Evolutionary conservation across 2,329 filamentous ascomycete species (phyloP).

Genomic region (Ophiostoma tasmaniense): DNA sequence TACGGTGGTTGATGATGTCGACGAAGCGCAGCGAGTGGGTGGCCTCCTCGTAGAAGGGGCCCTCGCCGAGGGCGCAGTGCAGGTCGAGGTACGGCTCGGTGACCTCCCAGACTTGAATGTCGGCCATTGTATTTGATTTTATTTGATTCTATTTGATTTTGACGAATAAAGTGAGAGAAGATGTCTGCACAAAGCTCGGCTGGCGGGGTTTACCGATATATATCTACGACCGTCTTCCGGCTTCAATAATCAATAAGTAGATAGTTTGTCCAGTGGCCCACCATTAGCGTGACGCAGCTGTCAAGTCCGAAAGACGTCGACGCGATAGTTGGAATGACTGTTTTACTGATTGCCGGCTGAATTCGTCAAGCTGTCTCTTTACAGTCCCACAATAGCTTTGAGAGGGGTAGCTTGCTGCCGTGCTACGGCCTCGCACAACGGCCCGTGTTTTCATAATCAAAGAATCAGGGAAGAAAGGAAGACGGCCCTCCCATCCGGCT

Average conservation of each 20-base stretch:
- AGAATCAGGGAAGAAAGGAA: background rate
- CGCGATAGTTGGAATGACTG: background rate
- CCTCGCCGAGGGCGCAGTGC: constrained; percentile 62
- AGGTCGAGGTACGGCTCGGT: constrained; percentile 50
- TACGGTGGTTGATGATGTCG: constrained; percentile 69
- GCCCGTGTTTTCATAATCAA: background rate
- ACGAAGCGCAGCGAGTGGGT: constrained; percentile 65
- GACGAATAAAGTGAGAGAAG: background rate
- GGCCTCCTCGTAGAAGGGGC: constrained; percentile 60
- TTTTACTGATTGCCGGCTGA: background rate
- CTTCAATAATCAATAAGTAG: background rate
- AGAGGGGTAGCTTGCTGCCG: background rate
- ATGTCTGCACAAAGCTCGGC: no score
- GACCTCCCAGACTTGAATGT: constrained; percentile 41
- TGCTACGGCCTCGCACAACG: background rate
- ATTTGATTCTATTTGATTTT: no score
- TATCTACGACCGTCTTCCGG: background rate
- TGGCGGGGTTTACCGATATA: background rate
- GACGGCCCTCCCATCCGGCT: background rate
- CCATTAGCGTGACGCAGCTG: background rate
- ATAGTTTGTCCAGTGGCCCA: background rate
- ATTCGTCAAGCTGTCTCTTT: background rate
- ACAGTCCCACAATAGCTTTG: background rate
- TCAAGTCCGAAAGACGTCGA: background rate
- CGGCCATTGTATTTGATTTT: no score